These are phyloP conservation scores for Micractinium conductrix DNA, from an alignment of 139 green algal species.

Conservation along the genomic window DNA sequence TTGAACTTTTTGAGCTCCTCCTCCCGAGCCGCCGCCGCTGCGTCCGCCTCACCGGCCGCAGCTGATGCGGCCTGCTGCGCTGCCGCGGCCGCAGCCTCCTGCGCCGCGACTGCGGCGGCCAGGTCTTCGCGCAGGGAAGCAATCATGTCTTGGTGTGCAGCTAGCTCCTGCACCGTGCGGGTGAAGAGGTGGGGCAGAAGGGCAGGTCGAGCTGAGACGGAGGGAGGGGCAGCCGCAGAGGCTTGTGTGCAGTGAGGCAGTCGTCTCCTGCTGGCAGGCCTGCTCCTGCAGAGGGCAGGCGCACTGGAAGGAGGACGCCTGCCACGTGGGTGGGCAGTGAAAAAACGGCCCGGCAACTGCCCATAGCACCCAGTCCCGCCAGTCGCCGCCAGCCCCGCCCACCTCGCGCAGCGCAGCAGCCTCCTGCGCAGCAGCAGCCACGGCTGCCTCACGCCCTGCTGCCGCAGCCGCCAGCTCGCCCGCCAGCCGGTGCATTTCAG, in stretches of 20 bases:
- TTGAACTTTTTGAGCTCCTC: conserved; percentile 42
- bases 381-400: neutral
- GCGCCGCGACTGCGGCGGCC: neutral
- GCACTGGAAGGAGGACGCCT: too few species aligned
- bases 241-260: too few species aligned
- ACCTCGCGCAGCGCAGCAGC: neutral
- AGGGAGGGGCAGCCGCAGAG: neutral
- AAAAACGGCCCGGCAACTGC: neutral
- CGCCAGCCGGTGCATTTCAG: neutral
- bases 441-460: neutral
- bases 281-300: too few species aligned
- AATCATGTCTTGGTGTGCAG: neutral
- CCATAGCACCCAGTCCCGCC: neutral
- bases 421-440: neutral
- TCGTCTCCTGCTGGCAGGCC: too few species aligned
- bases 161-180: neutral
- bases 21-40: neutral
- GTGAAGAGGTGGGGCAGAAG: neutral
- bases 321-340: too few species aligned
- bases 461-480: neutral
- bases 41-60: neutral
- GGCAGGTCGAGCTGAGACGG: neutral
- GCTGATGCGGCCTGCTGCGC: neutral
- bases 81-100: neutral
- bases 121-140: conserved; percentile 1